Conservation (phyloP, 2,329 filamentous ascomycete genomes). For the Decorospora gaudefroyi region DNA sequence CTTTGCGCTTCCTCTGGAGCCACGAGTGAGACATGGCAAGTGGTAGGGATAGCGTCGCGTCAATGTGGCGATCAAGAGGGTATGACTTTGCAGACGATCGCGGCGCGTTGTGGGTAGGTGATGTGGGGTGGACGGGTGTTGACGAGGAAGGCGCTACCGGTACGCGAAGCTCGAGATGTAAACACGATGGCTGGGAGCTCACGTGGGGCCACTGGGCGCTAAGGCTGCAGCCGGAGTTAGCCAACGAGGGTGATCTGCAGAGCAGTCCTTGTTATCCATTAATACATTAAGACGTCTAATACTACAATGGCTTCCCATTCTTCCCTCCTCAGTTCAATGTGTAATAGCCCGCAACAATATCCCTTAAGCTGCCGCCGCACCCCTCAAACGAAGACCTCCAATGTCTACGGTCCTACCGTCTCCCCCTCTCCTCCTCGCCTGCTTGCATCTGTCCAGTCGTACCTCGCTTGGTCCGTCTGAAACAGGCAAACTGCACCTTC, state of each 20-base stretch:
- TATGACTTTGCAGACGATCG: conserved; percentile 21
- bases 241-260: too few species aligned
- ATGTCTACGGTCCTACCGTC: conserved; percentile 2
- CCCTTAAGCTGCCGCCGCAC: conserved; percentile 14
- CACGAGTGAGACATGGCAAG: conserved; percentile 68
- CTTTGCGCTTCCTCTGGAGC: conserved; percentile 81
- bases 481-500: conserved; percentile 46
- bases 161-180: conserved; percentile 26
- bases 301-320: too few species aligned
- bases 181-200: conserved; percentile 30
- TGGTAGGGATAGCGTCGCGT: conserved; percentile 52
- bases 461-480: conserved; percentile 37
- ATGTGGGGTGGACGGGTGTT: conserved; percentile 27
- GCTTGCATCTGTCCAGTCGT: conserved; percentile 3
- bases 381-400: background rate
- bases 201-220: conserved; percentile 23
- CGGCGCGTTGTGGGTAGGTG: conserved; percentile 20
- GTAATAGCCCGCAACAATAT: too few species aligned
- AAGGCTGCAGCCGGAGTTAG: conserved; percentile 10
- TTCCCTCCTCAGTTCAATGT: too few species aligned
- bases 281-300: too few species aligned
- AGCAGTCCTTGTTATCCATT: too few species aligned
- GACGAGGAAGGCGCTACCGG: conserved; percentile 23
- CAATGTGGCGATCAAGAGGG: conserved; percentile 53
- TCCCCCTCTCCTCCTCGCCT: conserved; percentile 12